Percentiles rank a stretch among this genome's conserved stretches.
These are phyloP conservation scores for Chytridium lagenaria DNA, from an alignment of 371 early-diverging fungal genomes.

Conservation along the genomic window DNA sequence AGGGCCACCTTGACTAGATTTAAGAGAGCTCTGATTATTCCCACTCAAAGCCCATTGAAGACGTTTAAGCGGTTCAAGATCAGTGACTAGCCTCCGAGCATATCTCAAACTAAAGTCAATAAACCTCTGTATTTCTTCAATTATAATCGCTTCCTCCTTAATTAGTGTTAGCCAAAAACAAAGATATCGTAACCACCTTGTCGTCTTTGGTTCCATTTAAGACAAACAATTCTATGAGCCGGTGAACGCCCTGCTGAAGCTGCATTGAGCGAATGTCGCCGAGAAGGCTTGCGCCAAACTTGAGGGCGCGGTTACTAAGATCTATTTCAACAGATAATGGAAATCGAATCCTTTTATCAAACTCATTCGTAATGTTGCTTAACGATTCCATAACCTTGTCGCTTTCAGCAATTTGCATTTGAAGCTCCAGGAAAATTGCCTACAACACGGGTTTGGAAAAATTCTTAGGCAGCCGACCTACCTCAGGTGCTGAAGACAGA, in stretches of 20 bases:
- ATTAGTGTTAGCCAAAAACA: no score
- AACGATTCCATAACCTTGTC: not conserved
- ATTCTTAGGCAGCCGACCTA: not conserved
- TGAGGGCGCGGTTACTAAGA: not conserved
- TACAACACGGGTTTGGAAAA: no score
- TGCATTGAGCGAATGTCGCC: conserved; percentile 6
- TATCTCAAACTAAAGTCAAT: not conserved
- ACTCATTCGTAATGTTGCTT: not conserved
- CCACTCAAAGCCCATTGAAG: not conserved
- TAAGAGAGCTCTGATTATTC: not conserved
- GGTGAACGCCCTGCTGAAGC: not conserved
- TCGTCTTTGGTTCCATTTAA: not conserved
- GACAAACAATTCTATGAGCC: not conserved
- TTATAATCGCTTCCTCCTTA: not conserved
- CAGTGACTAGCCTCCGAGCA: not conserved
- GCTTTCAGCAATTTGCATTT: not conserved
- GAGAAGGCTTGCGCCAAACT: not conserved
- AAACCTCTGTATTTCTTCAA: conserved; percentile 2
- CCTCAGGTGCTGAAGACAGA: not conserved
- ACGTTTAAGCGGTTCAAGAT: conserved; percentile 13
- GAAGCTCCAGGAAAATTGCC: not conserved
- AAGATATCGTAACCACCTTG: not conserved
- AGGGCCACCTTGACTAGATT: not conserved
- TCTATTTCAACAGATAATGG: not conserved
- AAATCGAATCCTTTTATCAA: not conserved